Conservation (phyloP, 1,139 yeast species). For the Hyphopichia pseudoburtonii region DNA sequence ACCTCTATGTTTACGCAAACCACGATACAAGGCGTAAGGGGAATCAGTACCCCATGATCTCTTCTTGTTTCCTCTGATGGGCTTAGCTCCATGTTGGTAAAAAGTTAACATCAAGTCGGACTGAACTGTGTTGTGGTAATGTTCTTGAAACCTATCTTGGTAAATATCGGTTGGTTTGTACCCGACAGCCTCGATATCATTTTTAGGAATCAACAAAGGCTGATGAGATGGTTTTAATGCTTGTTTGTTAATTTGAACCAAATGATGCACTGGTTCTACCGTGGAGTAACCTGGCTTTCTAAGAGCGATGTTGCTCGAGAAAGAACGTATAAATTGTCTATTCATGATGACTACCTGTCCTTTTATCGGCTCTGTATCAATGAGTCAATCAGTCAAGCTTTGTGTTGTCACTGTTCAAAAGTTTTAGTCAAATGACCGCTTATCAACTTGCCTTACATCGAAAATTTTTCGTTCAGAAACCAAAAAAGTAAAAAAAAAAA, state of each 20-base stretch:
- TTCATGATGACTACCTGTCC: conserved; percentile 14
- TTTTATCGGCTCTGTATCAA: neutral
- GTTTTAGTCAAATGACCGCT: no score
- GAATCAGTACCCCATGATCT: conserved; percentile 88
- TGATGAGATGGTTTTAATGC: conserved; percentile 69
- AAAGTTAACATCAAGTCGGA: conserved; percentile 77
- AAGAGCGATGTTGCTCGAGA: conserved; percentile 40
- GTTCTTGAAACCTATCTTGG: conserved; percentile 80
- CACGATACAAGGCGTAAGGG: conserved; percentile 87
- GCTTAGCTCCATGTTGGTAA: conserved; percentile 63
- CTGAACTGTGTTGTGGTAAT: conserved; percentile 70
- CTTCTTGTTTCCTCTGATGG: conserved; percentile 64
- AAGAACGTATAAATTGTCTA: conserved; percentile 38
- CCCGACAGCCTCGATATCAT: conserved; percentile 74
- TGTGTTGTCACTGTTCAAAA: no score
- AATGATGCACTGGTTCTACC: conserved; percentile 90
- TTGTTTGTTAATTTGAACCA: conserved; percentile 70
- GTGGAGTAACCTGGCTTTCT: conserved; percentile 73
- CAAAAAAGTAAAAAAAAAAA: neutral
- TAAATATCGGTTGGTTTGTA: conserved; percentile 69
- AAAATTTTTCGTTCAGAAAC: neutral
- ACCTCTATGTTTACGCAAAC: conserved; percentile 64
- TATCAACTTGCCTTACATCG: neutral
- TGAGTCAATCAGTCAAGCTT: no score
- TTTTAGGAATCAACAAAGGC: conserved; percentile 62